phyloP scores from a whole-genome alignment of 768 basidiomycete genomes.

The Termitomyces heimii region DNA sequence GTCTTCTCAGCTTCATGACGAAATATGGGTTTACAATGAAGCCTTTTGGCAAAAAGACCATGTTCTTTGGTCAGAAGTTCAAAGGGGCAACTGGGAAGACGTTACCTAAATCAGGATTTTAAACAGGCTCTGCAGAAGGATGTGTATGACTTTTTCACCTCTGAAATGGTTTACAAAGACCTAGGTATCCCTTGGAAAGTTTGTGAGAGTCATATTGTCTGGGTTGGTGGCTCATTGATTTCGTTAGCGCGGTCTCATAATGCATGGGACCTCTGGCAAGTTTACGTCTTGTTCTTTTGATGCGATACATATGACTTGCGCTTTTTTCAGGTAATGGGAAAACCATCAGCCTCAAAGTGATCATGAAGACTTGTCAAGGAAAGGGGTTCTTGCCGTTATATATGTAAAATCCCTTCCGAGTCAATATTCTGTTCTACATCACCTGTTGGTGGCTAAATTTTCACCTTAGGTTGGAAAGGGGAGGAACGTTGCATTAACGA shows the following conservation, averaged over 20 bases:
- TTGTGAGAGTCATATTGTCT: not conserved
- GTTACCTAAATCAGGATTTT: conserved; percentile 62
- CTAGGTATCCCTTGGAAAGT: conserved; percentile 84
- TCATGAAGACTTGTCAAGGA: conserved; percentile 69
- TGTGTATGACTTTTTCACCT: conserved; percentile 74
- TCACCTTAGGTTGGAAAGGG: conserved; percentile 46
- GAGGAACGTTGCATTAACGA: conserved; percentile 63
- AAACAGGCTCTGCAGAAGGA: conserved; percentile 70
- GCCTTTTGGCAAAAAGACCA: conserved; percentile 64
- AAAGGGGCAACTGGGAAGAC: conserved; percentile 68
- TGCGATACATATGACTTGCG: not conserved
- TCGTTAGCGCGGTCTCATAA: conserved; percentile 68
- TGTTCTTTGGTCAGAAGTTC: conserved; percentile 53
- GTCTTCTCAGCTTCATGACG: conserved; percentile 49
- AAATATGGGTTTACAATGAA: conserved; percentile 75
- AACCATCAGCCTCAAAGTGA: conserved; percentile 75
- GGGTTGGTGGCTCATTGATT: not conserved
- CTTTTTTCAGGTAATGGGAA: conserved; percentile 64
- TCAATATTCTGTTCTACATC: conserved; percentile 17
- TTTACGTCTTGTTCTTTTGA: not conserved
- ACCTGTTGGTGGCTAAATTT: not conserved
- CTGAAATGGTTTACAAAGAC: conserved; percentile 65
- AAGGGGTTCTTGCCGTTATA: conserved; percentile 61
- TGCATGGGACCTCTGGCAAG: conserved; percentile 75
- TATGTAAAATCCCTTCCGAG: conserved; percentile 82